These are phyloP conservation scores for Vachellia pachyceras DNA, from an alignment of 306 rosid species.

Conservation along the genomic window DNA sequence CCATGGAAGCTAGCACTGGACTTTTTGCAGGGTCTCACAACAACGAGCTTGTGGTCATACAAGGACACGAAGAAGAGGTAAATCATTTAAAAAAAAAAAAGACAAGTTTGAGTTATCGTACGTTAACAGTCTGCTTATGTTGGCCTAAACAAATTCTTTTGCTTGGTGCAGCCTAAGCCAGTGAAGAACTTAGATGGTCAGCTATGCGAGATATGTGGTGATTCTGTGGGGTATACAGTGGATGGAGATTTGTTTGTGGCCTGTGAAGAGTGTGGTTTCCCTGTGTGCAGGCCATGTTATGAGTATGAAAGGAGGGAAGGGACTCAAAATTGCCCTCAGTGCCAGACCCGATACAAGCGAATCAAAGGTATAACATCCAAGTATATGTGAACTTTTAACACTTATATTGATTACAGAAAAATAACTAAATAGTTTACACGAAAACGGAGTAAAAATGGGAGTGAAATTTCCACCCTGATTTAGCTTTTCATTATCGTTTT, in stretches of 20 bases:
- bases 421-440: neutral
- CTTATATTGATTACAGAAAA: neutral
- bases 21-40: constrained; percentile 91
- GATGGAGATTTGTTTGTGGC: constrained; percentile 94
- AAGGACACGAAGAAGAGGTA: constrained; percentile 89
- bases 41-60: constrained; percentile 89
- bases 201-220: constrained; percentile 94
- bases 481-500: constrained; percentile 19
- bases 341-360: constrained; percentile 92
- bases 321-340: constrained; percentile 90
- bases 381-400: neutral
- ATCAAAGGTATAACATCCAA: constrained; percentile 70
- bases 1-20: constrained; percentile 93
- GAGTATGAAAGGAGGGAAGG: constrained; percentile 99
- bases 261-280: constrained; percentile 98
- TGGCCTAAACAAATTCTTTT: constrained; percentile 4
- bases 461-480: neutral
- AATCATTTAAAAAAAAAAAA: constrained; percentile 7
- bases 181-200: constrained; percentile 97
- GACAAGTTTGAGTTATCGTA: constrained; percentile 4
- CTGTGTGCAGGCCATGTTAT: constrained; percentile 94
- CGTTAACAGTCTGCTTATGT: neutral
- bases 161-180: constrained; percentile 71
- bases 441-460: neutral
- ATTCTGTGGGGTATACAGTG: constrained; percentile 83